Evolutionary conservation across 1,139 yeast species (phyloP).

Genomic region (Zygosaccharomyces pseudobailii): DNA sequence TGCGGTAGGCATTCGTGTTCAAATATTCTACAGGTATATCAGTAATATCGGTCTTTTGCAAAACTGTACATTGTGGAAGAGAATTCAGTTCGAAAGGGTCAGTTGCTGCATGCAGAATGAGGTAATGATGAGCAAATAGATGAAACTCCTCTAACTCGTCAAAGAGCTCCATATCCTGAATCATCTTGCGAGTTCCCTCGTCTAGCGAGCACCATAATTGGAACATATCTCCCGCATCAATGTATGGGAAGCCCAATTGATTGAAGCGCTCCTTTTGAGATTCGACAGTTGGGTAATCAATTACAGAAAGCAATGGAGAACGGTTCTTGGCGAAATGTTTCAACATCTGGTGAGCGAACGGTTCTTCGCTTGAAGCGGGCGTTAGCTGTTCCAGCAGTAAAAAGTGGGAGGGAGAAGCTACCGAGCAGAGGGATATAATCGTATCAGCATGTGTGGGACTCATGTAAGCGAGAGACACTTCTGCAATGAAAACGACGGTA

Average conservation of each 20-base stretch:
- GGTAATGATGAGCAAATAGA: slow-evolving; percentile 71
- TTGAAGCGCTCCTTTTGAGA: slow-evolving; percentile 51
- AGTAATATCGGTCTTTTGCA: background rate
- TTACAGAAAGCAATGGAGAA: slow-evolving; percentile 67
- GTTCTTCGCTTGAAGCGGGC: slow-evolving; percentile 58
- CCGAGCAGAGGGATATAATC: slow-evolving; percentile 48
- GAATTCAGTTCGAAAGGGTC: slow-evolving; percentile 14
- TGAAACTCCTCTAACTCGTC: slow-evolving; percentile 85
- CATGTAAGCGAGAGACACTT: slow-evolving; percentile 82
- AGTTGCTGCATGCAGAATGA: slow-evolving; percentile 62
- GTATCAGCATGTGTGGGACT: slow-evolving; percentile 61
- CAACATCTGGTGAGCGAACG: slow-evolving; percentile 73
- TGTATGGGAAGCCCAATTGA: slow-evolving; percentile 43
- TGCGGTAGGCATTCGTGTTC: slow-evolving; percentile 35
- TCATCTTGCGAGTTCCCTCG: slow-evolving; percentile 38
- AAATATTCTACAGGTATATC: background rate
- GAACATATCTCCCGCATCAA: slow-evolving; percentile 52
- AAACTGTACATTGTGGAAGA: slow-evolving; percentile 4
- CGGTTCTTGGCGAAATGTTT: slow-evolving; percentile 62
- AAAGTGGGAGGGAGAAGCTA: slow-evolving; percentile 52
- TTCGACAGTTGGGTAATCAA: slow-evolving; percentile 46
- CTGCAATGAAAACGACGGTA: slow-evolving; percentile 64
- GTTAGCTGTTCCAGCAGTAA: slow-evolving; percentile 66
- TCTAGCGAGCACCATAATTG: slow-evolving; percentile 51
- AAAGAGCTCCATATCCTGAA: slow-evolving; percentile 58